A percentile compares a stretch with the other conserved stretches of the same genome.
phyloP scores from a whole-genome alignment of 75 land plant species.

The Pseudotsuga menziesii region DNA sequence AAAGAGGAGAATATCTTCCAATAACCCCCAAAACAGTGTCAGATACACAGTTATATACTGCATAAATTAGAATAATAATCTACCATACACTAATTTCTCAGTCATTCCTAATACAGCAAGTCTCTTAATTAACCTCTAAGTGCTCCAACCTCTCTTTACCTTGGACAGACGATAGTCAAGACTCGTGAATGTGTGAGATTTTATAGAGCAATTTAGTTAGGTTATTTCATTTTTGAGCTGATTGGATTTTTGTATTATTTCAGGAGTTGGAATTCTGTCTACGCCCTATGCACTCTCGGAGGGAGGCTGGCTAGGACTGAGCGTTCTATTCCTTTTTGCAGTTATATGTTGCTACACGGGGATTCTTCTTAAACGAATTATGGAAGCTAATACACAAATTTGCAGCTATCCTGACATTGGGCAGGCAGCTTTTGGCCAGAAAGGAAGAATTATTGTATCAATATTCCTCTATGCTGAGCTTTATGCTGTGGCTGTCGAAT shows the following conservation, averaged over 20 bases:
- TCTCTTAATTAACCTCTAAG: too few relatives aligned
- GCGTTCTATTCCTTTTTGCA: conserved; percentile 44
- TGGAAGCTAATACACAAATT: conserved; percentile 48
- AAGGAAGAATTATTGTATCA: conserved; percentile 49
- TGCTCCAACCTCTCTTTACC: too few relatives aligned
- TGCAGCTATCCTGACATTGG: conserved; percentile 79
- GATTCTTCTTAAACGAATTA: conserved; percentile 58
- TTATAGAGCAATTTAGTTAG: neutral
- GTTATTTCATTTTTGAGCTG: conserved; percentile 1
- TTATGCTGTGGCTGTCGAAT: conserved; percentile 60
- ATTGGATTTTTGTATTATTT: neutral
- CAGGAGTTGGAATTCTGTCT: conserved; percentile 88
- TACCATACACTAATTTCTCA: too few relatives aligned
- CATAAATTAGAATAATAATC: too few relatives aligned
- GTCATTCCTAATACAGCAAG: too few relatives aligned
- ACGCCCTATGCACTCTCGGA: conserved; percentile 75
- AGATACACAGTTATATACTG: too few relatives aligned
- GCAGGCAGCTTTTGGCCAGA: conserved; percentile 61
- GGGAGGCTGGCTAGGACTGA: conserved; percentile 87
- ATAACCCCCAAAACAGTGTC: too few relatives aligned
- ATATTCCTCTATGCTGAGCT: conserved; percentile 48
- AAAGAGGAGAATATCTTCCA: too few relatives aligned
- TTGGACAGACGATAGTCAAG: too few relatives aligned
- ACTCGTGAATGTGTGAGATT: too few relatives aligned
- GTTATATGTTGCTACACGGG: conserved; percentile 72